A percentile compares a stretch with the other conserved stretches of the same genome.
Evolutionary conservation across 805 yeast species (phyloP).

Genomic region (Wickerhamiella slavikovae): DNA sequence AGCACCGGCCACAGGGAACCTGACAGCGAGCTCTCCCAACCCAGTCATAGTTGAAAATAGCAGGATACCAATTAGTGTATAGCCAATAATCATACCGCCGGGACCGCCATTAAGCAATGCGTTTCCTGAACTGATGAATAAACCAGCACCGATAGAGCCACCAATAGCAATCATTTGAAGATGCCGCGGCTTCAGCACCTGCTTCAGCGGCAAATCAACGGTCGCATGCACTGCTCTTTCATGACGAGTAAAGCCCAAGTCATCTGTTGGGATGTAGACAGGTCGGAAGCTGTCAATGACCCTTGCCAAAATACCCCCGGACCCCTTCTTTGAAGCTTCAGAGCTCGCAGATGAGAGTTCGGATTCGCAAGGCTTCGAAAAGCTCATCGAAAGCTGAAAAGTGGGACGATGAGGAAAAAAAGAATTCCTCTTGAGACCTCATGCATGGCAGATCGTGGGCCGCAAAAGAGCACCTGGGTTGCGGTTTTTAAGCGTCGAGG

Average conservation of each 20-base stretch:
- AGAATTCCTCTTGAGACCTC: no score
- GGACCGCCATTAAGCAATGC: slow-evolving; percentile 40
- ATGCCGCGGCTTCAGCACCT: slow-evolving; percentile 33
- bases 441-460: no score
- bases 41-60: slow-evolving; percentile 42
- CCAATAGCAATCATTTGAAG: slow-evolving; percentile 58
- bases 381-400: no score
- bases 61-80: slow-evolving; percentile 38
- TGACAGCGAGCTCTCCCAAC: slow-evolving; percentile 51
- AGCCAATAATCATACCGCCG: slow-evolving; percentile 35
- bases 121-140: slow-evolving; percentile 47
- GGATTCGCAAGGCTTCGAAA: no score
- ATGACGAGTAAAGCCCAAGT: slow-evolving; percentile 11
- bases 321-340: no score
- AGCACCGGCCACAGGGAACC: slow-evolving; percentile 41
- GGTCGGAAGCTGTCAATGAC: slow-evolving; percentile 24
- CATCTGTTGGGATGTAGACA: slow-evolving; percentile 23
- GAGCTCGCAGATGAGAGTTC: no score
- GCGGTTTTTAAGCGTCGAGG: no score
- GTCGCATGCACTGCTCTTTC: slow-evolving; percentile 23
- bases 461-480: no score
- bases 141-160: slow-evolving; percentile 58
- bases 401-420: no score
- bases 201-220: slow-evolving; percentile 26
- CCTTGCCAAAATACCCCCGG: slow-evolving; percentile 2